phyloP scores from a whole-genome alignment of 441 rosid genomes.

The Adansonia grandidieri region DNA sequence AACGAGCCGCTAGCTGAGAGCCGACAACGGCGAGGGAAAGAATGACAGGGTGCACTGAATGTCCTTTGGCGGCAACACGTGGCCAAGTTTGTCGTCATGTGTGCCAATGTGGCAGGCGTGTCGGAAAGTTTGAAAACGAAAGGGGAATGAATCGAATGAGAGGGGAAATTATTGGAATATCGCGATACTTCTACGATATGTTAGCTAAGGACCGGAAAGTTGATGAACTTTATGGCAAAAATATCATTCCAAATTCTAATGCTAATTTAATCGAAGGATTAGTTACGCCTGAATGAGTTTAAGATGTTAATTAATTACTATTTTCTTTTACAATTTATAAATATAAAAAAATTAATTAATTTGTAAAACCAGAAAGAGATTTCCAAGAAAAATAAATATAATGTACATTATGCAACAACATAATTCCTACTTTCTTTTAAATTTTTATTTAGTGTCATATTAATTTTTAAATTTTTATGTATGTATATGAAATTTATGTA shows the following conservation, averaged over 20 bases:
- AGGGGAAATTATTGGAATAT: neutral
- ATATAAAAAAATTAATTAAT: neutral
- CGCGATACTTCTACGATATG: conserved; percentile 20
- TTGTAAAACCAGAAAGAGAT: no score
- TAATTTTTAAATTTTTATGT: no score
- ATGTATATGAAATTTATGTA: no score
- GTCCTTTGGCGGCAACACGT: conserved; percentile 28
- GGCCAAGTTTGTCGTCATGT: neutral
- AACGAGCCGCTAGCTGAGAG: no score
- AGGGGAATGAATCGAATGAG: neutral
- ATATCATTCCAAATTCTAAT: neutral
- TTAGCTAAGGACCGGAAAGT: neutral
- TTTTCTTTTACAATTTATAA: neutral
- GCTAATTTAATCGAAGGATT: neutral
- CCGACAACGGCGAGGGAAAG: neutral
- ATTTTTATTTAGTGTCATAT: no score
- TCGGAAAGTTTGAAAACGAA: conserved; percentile 20
- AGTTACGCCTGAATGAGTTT: neutral
- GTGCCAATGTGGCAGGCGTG: conserved; percentile 36
- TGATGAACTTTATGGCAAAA: neutral
- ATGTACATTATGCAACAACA: no score
- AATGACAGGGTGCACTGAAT: conserved; percentile 11
- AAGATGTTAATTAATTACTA: neutral
- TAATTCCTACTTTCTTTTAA: neutral
- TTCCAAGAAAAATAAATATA: no score